Evolutionary conservation across 495 filamentous ascomycete genomes (phyloP).

Genomic region (Aspergillus egyptiacus): DNA sequence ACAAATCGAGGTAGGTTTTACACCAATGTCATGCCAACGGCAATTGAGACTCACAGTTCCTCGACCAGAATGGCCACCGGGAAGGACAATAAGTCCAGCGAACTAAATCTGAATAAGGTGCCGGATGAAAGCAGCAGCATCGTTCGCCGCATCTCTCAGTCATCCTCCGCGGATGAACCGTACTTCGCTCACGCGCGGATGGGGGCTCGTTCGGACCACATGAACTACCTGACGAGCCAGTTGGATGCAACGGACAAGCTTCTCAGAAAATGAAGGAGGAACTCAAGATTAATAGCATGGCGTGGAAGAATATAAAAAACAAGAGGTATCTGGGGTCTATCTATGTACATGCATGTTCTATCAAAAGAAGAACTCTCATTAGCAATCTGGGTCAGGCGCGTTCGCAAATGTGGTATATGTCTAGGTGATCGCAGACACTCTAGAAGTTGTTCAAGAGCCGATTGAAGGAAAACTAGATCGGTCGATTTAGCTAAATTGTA

Average conservation of each 20-base stretch:
- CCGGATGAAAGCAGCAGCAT: constrained; percentile 23
- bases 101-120: constrained; percentile 29
- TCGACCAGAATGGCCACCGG: constrained; percentile 19
- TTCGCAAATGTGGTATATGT: constrained; percentile 4
- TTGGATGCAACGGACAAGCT: constrained; percentile 33
- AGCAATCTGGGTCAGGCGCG: background rate
- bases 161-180: constrained; percentile 32
- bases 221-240: constrained; percentile 30
- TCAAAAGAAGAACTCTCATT: constrained; percentile 8
- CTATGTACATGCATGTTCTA: constrained; percentile 32
- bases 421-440: too few relatives aligned
- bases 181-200: constrained; percentile 36
- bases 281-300: background rate
- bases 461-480: background rate
- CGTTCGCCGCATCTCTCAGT: constrained; percentile 30
- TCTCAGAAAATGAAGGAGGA: constrained; percentile 21
- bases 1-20: constrained; percentile 15
- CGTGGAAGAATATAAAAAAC: constrained; percentile 7
- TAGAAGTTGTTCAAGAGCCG: too few relatives aligned
- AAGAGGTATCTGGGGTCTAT: constrained; percentile 1
- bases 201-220: constrained; percentile 30
- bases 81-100: constrained; percentile 20
- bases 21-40: background rate
- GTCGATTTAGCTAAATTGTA: background rate
- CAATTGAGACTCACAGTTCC: background rate